A percentile compares a stretch with the other conserved stretches of the same genome.
phyloP scores from a whole-genome alignment of 495 filamentous ascomycete species.

The Neurospora sp. region DNA sequence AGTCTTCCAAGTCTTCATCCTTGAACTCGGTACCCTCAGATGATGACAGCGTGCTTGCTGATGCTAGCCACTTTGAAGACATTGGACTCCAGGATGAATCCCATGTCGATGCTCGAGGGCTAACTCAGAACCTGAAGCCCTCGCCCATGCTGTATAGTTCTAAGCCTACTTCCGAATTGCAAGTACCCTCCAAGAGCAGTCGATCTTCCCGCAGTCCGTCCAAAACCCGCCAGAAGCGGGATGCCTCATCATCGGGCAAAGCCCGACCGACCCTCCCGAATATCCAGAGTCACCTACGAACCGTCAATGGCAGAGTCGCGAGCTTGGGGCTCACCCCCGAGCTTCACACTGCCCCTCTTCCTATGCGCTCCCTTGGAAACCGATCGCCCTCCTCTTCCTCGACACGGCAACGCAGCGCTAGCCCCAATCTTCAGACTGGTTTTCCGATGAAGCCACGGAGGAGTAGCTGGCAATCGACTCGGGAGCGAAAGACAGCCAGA shows the following conservation, averaged over 20 bases:
- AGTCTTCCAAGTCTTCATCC: slow-evolving; percentile 86
- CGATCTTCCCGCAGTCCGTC: slow-evolving; percentile 18
- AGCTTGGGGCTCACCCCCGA: slow-evolving; percentile 24
- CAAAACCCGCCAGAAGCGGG: slow-evolving; percentile 16
- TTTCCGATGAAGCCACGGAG: slow-evolving; percentile 39
- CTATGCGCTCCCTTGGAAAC: slow-evolving; percentile 25
- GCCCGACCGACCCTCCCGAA: slow-evolving; percentile 17
- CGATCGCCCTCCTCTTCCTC: slow-evolving; percentile 23
- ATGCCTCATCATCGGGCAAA: slow-evolving; percentile 6
- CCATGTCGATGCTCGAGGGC: slow-evolving; percentile 24
- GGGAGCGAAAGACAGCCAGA: slow-evolving; percentile 60
- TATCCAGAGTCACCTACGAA: slow-evolving; percentile 21
- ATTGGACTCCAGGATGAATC: slow-evolving; percentile 73
- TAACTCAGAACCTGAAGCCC: slow-evolving; percentile 35
- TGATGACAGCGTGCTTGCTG: slow-evolving; percentile 53
- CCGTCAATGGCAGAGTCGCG: slow-evolving; percentile 21
- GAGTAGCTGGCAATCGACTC: slow-evolving; percentile 61
- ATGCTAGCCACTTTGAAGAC: slow-evolving; percentile 82
- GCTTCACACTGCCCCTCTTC: slow-evolving; percentile 20
- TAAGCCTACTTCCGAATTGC: slow-evolving; percentile 32
- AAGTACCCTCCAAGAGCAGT: slow-evolving; percentile 29
- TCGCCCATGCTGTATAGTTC: slow-evolving; percentile 31
- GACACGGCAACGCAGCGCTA: slow-evolving; percentile 27
- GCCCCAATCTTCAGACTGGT: slow-evolving; percentile 32
- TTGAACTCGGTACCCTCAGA: slow-evolving; percentile 67